Conservation (phyloP, 768 basidiomycete species). For the Tephrocybe sp. region DNA sequence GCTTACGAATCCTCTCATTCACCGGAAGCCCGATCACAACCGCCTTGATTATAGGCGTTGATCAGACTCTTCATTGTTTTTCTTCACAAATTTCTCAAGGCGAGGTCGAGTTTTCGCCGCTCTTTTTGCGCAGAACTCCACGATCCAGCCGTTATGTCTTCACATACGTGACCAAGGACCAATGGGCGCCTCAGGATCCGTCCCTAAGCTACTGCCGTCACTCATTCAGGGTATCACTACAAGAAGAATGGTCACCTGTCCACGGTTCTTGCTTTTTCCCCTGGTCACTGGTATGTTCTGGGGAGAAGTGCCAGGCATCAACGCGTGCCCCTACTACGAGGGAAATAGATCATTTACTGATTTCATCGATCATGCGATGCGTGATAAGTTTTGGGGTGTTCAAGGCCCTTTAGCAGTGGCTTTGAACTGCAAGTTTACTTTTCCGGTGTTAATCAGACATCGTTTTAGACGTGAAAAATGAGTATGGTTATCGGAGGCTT, state of each 20-base stretch:
- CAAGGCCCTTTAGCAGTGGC: neutral
- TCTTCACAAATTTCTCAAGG: neutral
- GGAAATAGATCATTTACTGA: constrained; percentile 10
- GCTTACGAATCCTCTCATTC: neutral
- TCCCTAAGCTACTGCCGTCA: neutral
- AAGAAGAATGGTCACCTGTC: constrained; percentile 10
- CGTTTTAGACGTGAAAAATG: neutral
- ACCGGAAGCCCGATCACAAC: neutral
- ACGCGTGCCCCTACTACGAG: constrained; percentile 7
- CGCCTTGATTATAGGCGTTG: neutral
- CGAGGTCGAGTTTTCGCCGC: neutral
- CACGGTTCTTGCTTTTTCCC: neutral
- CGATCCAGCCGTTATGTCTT: neutral
- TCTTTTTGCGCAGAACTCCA: constrained; percentile 1
- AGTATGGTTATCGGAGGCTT: neutral
- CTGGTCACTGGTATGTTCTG: constrained; percentile 7
- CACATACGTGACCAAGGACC: neutral
- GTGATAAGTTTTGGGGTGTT: constrained; percentile 7
- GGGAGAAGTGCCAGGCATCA: constrained; percentile 12
- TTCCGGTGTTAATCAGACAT: neutral
- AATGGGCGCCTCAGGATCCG: neutral
- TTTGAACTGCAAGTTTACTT: constrained; percentile 1
- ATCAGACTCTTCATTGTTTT: neutral
- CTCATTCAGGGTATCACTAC: neutral
- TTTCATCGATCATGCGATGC: constrained; percentile 16